A percentile compares a stretch with the other conserved stretches of the same genome.
Evolutionary conservation across 2,329 filamentous ascomycete species (phyloP).

Genomic region (Colletotrichum sansevieriae): DNA sequence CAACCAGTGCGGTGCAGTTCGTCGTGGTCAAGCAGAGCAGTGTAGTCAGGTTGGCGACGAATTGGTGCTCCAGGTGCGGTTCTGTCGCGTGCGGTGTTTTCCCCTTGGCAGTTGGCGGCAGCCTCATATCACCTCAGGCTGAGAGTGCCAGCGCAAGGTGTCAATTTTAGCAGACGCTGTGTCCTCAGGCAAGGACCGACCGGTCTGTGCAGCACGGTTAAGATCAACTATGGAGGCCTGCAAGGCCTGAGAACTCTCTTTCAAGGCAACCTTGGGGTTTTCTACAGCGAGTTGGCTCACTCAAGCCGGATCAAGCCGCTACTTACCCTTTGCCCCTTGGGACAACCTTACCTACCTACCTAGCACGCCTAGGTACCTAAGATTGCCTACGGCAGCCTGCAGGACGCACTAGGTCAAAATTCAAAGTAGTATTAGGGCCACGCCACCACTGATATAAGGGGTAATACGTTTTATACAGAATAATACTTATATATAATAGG

Average conservation of each 20-base stretch:
- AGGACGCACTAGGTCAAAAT: too few relatives aligned
- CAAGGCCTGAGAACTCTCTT: background rate
- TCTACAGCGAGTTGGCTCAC: background rate
- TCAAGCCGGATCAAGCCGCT: background rate
- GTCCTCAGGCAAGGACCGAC: constrained; percentile 34
- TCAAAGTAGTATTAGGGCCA: too few relatives aligned
- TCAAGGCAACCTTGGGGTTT: background rate
- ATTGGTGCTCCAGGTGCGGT: constrained; percentile 10
- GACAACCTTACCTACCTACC: too few relatives aligned
- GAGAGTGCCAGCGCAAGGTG: constrained; percentile 28
- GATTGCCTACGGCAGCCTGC: too few relatives aligned
- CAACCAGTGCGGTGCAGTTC: constrained; percentile 16
- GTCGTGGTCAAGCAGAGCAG: constrained; percentile 14
- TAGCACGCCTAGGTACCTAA: too few relatives aligned
- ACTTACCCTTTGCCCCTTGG: constrained; percentile 4
- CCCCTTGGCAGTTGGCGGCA: constrained; percentile 7
- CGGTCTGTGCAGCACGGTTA: background rate
- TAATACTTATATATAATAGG: too few relatives aligned
- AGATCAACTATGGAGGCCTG: background rate
- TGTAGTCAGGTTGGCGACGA: constrained; percentile 46
- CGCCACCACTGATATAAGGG: too few relatives aligned
- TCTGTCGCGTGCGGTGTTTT: constrained; percentile 22
- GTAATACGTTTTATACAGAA: too few relatives aligned
- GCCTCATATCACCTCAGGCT: constrained; percentile 23
- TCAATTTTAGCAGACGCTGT: constrained; percentile 23